phyloP scores from a whole-genome alignment of 2,329 filamentous ascomycete species.

The Lasiodiplodia sp. region DNA sequence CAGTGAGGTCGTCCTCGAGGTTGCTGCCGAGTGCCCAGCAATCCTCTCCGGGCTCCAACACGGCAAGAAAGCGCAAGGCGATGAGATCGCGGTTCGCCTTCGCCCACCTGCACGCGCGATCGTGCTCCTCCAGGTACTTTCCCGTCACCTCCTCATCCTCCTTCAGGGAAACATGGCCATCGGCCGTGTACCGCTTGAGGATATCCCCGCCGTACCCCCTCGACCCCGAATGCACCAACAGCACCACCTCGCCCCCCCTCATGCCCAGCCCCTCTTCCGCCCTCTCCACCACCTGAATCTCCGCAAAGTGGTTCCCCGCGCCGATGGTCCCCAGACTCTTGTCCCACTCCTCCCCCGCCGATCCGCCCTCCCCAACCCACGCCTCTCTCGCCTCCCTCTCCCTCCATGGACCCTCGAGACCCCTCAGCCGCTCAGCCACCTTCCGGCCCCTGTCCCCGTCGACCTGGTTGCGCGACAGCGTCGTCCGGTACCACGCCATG shows the following conservation, averaged over 20 bases:
- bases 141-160: conserved; percentile 37
- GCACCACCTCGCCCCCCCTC: conserved; percentile 42
- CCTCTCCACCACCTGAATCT: conserved; percentile 47
- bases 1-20: conserved; percentile 13
- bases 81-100: conserved; percentile 49
- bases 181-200: conserved; percentile 41
- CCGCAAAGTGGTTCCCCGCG: conserved; percentile 49
- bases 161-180: conserved; percentile 38
- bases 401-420: conserved; percentile 47
- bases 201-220: conserved; percentile 46
- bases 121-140: conserved; percentile 46
- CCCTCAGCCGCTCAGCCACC: conserved; percentile 45
- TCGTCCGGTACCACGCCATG: conserved; percentile 49
- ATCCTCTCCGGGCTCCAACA: conserved; percentile 45
- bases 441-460: conserved; percentile 45
- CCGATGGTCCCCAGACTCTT: conserved; percentile 47
- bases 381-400: conserved; percentile 36
- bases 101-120: conserved; percentile 47
- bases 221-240: conserved; percentile 49
- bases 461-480: conserved; percentile 40
- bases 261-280: conserved; percentile 32
- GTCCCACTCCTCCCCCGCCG: conserved; percentile 45
- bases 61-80: conserved; percentile 46
- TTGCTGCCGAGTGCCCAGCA: conserved; percentile 36
- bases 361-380: conserved; percentile 40